Percentiles rank a stretch among this genome's conserved stretches.
phyloP scores from a whole-genome alignment of 2,329 filamentous ascomycete species.

The Nakataea oryzae region DNA sequence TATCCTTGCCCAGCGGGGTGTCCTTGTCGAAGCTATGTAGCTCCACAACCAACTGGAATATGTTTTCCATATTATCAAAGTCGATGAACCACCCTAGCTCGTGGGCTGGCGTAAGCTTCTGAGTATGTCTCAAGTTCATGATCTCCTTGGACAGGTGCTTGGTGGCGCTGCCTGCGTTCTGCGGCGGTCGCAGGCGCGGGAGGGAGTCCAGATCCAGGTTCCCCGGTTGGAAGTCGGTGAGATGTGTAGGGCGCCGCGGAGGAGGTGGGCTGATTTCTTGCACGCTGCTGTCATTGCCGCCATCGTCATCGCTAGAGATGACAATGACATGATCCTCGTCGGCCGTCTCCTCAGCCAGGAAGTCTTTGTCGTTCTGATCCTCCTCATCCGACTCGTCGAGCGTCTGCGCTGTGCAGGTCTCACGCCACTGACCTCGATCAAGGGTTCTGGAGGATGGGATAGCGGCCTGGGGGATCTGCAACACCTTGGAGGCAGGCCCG shows the following conservation, averaged over 20 bases:
- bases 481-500: neutral
- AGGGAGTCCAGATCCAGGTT: slow-evolving; percentile 51
- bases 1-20: slow-evolving; percentile 64
- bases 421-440: neutral
- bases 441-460: neutral
- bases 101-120: slow-evolving; percentile 46
- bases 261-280: neutral
- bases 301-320: slow-evolving; percentile 11
- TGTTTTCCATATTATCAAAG: slow-evolving; percentile 52
- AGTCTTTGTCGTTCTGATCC: neutral
- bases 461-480: neutral
- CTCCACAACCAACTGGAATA: slow-evolving; percentile 89
- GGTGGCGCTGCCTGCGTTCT: slow-evolving; percentile 56
- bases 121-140: slow-evolving; percentile 49
- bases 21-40: slow-evolving; percentile 67
- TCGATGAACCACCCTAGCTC: slow-evolving; percentile 81
- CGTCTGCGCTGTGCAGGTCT: neutral
- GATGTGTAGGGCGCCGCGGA: neutral
- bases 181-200: slow-evolving; percentile 53
- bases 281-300: slow-evolving; percentile 13
- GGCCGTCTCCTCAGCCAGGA: neutral
- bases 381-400: neutral
- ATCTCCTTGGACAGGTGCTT: slow-evolving; percentile 56
- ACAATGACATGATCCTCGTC: neutral
- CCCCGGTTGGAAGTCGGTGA: slow-evolving; percentile 52